Evolutionary conservation across 495 filamentous ascomycete species (phyloP), one percentile per base, ranked within the genome.

Genomic region (Hypoxylon perforatum): DNA sequence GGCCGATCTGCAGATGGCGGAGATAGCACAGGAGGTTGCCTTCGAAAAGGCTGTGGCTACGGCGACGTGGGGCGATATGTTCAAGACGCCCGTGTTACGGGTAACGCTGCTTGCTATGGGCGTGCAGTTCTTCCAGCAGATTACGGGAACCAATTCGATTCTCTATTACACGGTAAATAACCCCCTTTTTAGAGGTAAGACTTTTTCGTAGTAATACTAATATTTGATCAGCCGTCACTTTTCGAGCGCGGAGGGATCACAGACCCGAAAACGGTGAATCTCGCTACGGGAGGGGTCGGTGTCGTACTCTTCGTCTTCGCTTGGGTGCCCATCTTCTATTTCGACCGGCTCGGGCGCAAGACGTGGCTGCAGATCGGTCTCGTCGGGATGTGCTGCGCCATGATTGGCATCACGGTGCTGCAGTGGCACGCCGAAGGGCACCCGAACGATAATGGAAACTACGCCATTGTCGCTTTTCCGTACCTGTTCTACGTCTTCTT

Each of bases 1-100:
- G 22, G 63, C 63, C n/a, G 57, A 57, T 25, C 22, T 28, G 61
- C 85, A 89, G 74, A 88, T 84, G 12, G 88, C 77, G 23, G 70
- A 84, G 60, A 65, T 57, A 33, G 63, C 59, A 8, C 65, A 70
- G 30, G 64, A 63, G 35, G 61, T 63, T 18, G 70, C 58, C 7
- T 75, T 72, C 22, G 76, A 80, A 25, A 74, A 73, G 33, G 47
- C 51, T 25, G 51, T 61, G 12, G 23, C 55, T 14, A 65, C 57
- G 12, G 57, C 66, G 19, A 49, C 51, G 2, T 70, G 68, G 68
- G 28, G 49, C 25, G 63, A 67, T 12, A 71, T 71, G 68, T 71
- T 71, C 35, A 61, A 58, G n/a, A 19, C 52, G 6, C 77, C 75
- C 1, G 67, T 78, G 33, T 53, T 72, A 18, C 57, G 70, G 10